Percentiles rank a stretch among this genome's conserved stretches.
Conservation (phyloP, 2,329 filamentous ascomycete species). For the Calonectria crousiana region DNA sequence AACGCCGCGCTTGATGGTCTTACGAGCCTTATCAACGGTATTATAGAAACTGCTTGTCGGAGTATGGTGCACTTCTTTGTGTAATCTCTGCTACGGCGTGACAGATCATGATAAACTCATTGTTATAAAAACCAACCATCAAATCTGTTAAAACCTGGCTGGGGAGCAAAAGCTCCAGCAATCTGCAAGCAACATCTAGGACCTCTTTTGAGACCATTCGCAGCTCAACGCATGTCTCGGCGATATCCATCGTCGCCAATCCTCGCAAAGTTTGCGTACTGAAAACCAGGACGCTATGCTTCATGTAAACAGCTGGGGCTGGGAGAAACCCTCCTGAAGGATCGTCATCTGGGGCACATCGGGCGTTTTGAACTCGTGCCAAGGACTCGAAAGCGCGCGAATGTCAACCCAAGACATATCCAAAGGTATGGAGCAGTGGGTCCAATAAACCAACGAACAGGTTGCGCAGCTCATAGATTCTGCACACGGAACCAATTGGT, state of each 20-base stretch:
- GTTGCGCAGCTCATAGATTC: slow-evolving; percentile 41
- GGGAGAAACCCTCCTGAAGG: slow-evolving; percentile 20
- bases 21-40: not conserved
- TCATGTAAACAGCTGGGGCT: slow-evolving; percentile 40
- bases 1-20: not conserved
- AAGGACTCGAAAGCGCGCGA: slow-evolving; percentile 27
- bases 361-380: not conserved
- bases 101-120: slow-evolving; percentile 43
- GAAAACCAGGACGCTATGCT: slow-evolving; percentile 43
- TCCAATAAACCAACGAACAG: slow-evolving; percentile 41
- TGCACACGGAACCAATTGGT: not conserved
- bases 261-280: slow-evolving; percentile 41
- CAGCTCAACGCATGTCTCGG: not conserved
- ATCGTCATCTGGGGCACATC: not conserved
- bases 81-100: slow-evolving; percentile 41
- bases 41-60: too few relatives aligned
- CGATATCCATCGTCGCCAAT: slow-evolving; percentile 15
- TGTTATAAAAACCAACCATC: slow-evolving; percentile 41
- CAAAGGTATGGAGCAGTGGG: slow-evolving; percentile 38
- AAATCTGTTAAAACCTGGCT: slow-evolving; percentile 31
- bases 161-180: slow-evolving; percentile 26
- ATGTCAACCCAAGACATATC: slow-evolving; percentile 40
- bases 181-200: not conserved
- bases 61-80: slow-evolving; percentile 2
- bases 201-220: not conserved